Percentiles rank a stretch among this genome's conserved stretches.
Evolutionary conservation across 441 rosid genomes (phyloP).

Genomic region (Pelargonium myrrhifolium): DNA sequence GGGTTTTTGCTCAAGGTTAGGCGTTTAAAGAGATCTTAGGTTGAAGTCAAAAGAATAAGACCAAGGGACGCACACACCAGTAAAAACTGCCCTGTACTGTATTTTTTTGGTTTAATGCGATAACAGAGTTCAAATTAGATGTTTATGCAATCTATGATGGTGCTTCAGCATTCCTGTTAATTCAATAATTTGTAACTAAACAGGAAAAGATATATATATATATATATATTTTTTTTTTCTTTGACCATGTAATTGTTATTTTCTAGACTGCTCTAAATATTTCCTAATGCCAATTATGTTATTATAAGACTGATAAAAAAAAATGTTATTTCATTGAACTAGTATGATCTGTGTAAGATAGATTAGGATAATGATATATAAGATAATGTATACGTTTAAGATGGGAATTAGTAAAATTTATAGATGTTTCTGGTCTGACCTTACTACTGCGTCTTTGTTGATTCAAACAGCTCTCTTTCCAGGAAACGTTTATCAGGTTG

Average conservation of each 20-base stretch:
- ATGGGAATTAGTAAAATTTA: too few species aligned
- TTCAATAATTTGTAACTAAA: too few species aligned
- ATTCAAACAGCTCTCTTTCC: constrained; percentile 3
- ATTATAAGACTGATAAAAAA: too few species aligned
- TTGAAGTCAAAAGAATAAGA: background rate
- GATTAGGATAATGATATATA: too few species aligned
- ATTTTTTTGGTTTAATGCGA: background rate
- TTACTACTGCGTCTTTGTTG: background rate
- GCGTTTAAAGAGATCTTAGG: background rate
- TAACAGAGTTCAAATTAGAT: background rate
- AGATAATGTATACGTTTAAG: too few species aligned
- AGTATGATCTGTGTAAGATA: too few species aligned
- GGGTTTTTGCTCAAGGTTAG: background rate
- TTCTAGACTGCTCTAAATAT: too few species aligned
- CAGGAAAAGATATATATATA: too few species aligned
- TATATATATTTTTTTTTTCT: too few species aligned
- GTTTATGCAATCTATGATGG: background rate
- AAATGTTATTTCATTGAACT: too few species aligned
- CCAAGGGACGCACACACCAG: background rate
- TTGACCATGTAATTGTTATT: too few species aligned
- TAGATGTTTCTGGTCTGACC: background rate
- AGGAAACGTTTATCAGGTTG: constrained; percentile 7
- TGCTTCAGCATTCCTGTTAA: background rate
- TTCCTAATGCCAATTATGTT: too few species aligned
- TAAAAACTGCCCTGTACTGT: background rate